phyloP scores from a whole-genome alignment of 1,284 basidiomycete genomes.

The Tylopilus sp. region DNA sequence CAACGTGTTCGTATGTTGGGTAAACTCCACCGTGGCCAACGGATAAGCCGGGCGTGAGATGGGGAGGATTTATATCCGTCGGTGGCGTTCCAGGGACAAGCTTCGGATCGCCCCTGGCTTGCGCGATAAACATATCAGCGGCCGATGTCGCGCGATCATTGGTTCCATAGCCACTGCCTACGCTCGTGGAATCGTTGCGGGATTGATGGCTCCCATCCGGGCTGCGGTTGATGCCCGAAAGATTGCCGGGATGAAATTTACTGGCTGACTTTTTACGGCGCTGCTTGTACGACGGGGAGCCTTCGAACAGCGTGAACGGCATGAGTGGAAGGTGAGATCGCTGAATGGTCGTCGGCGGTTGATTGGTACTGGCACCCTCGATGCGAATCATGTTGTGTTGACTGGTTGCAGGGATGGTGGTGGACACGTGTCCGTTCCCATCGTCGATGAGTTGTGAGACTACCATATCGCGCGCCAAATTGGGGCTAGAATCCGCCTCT shows the following conservation, averaged over 20 bases:
- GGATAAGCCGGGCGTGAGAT: conserved; percentile 22
- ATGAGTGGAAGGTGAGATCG: conserved; percentile 51
- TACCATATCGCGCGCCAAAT: conserved; percentile 40
- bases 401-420: not conserved
- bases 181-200: conserved; percentile 26
- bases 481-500: conserved; percentile 44
- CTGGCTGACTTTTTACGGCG: conserved; percentile 69
- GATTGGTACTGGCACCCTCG: conserved; percentile 20
- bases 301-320: conserved; percentile 74
- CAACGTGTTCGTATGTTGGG: conserved; percentile 19
- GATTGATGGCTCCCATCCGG: conserved; percentile 22
- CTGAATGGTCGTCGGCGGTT: conserved; percentile 28
- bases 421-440: conserved; percentile 8
- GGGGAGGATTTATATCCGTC: conserved; percentile 19
- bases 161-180: conserved; percentile 35
- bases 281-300: conserved; percentile 81
- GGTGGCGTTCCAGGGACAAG: conserved; percentile 20
- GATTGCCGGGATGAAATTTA: conserved; percentile 25
- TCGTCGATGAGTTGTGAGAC: conserved; percentile 14
- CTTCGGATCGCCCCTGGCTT: conserved; percentile 53
- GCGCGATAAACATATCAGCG: conserved; percentile 60
- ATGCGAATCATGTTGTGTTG: conserved; percentile 28
- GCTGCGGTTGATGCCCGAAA: conserved; percentile 24
- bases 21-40: conserved; percentile 20
- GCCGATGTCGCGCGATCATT: conserved; percentile 41